Base-by-base conservation (phyloP, 805 yeast genomes). In the Yarrowia alimentaria region DNA sequence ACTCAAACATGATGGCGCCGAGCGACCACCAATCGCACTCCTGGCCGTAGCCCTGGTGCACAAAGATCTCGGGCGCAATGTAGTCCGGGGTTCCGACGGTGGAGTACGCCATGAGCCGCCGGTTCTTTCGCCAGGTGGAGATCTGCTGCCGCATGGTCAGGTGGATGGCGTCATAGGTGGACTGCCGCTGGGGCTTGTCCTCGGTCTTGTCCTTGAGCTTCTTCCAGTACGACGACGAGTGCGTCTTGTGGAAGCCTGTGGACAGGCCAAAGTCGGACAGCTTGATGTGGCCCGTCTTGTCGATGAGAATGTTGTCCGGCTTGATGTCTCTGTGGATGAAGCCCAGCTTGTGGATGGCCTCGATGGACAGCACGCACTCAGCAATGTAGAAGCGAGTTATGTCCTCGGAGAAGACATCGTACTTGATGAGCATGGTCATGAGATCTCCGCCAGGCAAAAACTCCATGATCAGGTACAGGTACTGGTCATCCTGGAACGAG, bases 21-120 rank as follows among this genome's bases (percentile, higher is more conserved):
- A 89, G 69, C 7, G 95, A 85, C 97, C 97, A 89, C 97, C 97
- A 89, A 67, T 89, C 97, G 69, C 97, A 89, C 64, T 89, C 96
- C 68, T 88, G 95, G 10, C 96, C 95, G 67, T 89, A 89, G 5
- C 97, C 97, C 69, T 89, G 93, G 60, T 88, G 88, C 40, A 87
- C 73, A 61, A 89, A 89, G 55, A 89, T 90, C 64, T 89, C 97
- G 0, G 97, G 97, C 1, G 96, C 96, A 66, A 89, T 89, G 64
- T 89, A 89, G 66, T 89, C 96, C 0, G 97, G 97, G 0, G 97
- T 89, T 37, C 97, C 97, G 22, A 89, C 97, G 0, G 97, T 90
- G 6, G 96, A 87, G 63, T 89, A 89, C 1, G 96, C 96, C 96
- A 90, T 88, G 51, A 89, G 67, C 56, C 97, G 76, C 58, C 97